Conservation (phyloP, 2,329 filamentous ascomycete species). For the Sarocladiaceae sp. region DNA sequence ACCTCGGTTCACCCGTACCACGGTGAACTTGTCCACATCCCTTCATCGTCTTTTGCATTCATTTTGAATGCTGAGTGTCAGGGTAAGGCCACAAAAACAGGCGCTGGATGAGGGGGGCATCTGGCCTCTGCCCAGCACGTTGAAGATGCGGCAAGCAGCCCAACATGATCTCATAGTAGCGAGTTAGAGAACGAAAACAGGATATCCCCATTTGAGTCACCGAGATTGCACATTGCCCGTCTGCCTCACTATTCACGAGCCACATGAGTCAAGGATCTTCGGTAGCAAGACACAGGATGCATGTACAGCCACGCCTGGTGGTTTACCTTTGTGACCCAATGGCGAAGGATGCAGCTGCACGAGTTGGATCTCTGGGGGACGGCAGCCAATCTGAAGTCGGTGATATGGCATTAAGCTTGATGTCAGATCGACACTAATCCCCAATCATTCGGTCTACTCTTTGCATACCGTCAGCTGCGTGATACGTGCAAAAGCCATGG, state of each 20-base stretch:
- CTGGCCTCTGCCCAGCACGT: no score
- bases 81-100: background rate
- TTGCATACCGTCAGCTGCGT: constrained; percentile 1
- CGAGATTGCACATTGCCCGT: background rate
- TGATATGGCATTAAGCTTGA: constrained; percentile 8
- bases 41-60: no score
- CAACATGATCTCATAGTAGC: no score
- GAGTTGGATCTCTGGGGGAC: no score
- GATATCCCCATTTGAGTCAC: background rate
- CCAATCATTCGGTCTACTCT: constrained; percentile 1
- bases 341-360: no score
- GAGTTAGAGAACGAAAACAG: background rate
- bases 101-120: background rate
- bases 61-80: constrained; percentile 5
- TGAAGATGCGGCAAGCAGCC: no score
- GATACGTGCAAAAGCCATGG: constrained; percentile 8
- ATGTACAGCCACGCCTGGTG: no score
- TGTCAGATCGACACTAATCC: constrained; percentile 9
- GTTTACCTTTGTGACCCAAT: no score
- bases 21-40: no score
- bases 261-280: no score
- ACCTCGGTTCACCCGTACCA: no score
- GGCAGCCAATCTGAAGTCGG: constrained; percentile 2
- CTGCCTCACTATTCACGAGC: background rate
- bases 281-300: no score